Percentiles rank a stretch among this genome's conserved stretches.
phyloP scores from a whole-genome alignment of 148 eudicot genomes.

The Arbutus unedo region DNA sequence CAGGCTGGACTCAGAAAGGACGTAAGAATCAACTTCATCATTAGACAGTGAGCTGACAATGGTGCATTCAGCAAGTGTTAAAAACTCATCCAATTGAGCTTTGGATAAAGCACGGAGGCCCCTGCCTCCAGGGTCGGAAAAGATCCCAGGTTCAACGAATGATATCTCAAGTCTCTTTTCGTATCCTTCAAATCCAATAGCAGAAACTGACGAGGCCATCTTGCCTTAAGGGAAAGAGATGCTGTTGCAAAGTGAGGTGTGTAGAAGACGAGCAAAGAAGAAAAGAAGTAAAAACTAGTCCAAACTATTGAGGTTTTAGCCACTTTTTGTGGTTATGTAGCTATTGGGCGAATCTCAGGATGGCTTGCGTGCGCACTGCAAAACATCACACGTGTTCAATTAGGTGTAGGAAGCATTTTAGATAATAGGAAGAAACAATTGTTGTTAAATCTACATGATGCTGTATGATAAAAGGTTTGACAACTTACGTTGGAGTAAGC shows the following conservation, averaged over 20 bases:
- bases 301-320: constrained; percentile 10
- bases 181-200: constrained; percentile 74
- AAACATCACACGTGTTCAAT: background rate
- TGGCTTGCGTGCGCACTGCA: constrained; percentile 67
- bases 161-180: constrained; percentile 72
- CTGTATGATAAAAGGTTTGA: background rate
- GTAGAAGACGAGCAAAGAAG: constrained; percentile 19
- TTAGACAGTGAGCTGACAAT: constrained; percentile 58
- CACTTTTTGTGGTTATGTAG: constrained; percentile 14
- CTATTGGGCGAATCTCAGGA: constrained; percentile 44
- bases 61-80: constrained; percentile 63
- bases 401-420: background rate
- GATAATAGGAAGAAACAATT: background rate
- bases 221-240: constrained; percentile 10
- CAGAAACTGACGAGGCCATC: constrained; percentile 48
- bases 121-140: constrained; percentile 40
- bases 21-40: constrained; percentile 60
- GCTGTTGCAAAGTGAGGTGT: constrained; percentile 23
- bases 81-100: constrained; percentile 54
- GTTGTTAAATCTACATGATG: background rate
- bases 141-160: constrained; percentile 42
- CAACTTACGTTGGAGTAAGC: constrained; percentile 84
- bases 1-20: constrained; percentile 74
- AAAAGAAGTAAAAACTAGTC: background rate
- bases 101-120: constrained; percentile 60